These are phyloP conservation scores for Calophaca sinica DNA, from an alignment of 306 rosid species.

Conservation along the genomic window DNA sequence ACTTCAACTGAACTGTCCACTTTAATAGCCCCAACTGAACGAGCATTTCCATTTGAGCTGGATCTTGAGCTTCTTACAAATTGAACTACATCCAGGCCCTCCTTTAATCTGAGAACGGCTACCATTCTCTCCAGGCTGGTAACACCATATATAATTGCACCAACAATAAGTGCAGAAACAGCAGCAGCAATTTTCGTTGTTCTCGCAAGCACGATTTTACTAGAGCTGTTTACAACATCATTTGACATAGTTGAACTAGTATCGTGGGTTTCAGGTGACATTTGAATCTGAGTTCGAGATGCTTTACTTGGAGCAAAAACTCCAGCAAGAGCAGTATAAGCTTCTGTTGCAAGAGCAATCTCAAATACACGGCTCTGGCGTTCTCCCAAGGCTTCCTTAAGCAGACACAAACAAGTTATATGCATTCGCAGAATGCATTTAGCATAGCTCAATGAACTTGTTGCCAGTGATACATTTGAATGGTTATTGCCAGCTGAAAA, in stretches of 20 bases:
- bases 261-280: constrained; percentile 77
- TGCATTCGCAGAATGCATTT: constrained; percentile 77
- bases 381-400: constrained; percentile 96
- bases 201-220: constrained; percentile 60
- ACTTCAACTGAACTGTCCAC: constrained; percentile 74
- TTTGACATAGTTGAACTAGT: constrained; percentile 55
- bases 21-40: constrained; percentile 69
- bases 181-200: constrained; percentile 81
- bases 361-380: constrained; percentile 96
- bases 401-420: constrained; percentile 76
- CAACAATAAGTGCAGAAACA: constrained; percentile 85
- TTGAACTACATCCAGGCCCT: constrained; percentile 83
- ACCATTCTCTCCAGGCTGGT: constrained; percentile 92
- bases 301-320: constrained; percentile 81
- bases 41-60: constrained; percentile 87
- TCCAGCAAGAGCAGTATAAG: constrained; percentile 74
- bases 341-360: constrained; percentile 90
- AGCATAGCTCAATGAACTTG: constrained; percentile 71
- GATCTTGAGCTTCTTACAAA: constrained; percentile 78
- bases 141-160: constrained; percentile 81
- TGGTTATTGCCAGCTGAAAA: constrained; percentile 63
- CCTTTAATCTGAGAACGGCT: constrained; percentile 77
- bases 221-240: constrained; percentile 58
- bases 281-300: constrained; percentile 74
- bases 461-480: constrained; percentile 58